phyloP scores from a whole-genome alignment of 345 rosid genomes.

The Acer negundo region DNA sequence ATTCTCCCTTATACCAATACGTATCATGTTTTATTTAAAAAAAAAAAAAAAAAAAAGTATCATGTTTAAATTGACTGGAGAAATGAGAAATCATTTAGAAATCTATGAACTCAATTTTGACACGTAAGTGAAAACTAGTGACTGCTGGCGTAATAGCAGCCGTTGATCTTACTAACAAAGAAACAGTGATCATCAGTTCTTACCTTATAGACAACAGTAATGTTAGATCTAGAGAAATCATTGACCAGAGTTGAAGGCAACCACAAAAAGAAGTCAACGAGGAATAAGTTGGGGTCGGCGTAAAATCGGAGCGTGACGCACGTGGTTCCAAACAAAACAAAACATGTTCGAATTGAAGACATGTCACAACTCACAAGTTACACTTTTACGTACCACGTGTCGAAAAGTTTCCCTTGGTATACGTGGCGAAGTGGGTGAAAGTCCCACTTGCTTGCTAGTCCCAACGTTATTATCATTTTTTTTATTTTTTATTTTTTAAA shows the following conservation, averaged over 20 bases:
- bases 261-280: background rate
- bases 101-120: background rate
- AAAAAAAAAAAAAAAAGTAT: no score
- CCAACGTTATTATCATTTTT: no score
- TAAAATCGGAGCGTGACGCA: constrained; percentile 18
- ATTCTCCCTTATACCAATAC: no score
- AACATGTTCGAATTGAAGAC: constrained; percentile 1
- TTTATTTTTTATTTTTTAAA: no score
- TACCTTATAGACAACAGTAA: background rate
- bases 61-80: no score
- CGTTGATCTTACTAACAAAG: background rate
- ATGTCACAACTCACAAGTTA: constrained; percentile 7
- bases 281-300: background rate
- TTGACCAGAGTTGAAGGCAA: background rate
- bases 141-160: background rate
- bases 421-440: constrained; percentile 24
- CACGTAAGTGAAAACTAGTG: background rate
- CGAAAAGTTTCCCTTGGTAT: background rate
- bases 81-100: no score
- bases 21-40: no score
- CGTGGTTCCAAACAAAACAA: constrained; percentile 20
- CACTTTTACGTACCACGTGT: constrained; percentile 22
- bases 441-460: background rate
- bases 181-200: background rate
- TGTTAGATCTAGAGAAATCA: background rate